phyloP scores from a whole-genome alignment of 495 filamentous ascomycete genomes.

The Symbiotaphrina buchneri region DNA sequence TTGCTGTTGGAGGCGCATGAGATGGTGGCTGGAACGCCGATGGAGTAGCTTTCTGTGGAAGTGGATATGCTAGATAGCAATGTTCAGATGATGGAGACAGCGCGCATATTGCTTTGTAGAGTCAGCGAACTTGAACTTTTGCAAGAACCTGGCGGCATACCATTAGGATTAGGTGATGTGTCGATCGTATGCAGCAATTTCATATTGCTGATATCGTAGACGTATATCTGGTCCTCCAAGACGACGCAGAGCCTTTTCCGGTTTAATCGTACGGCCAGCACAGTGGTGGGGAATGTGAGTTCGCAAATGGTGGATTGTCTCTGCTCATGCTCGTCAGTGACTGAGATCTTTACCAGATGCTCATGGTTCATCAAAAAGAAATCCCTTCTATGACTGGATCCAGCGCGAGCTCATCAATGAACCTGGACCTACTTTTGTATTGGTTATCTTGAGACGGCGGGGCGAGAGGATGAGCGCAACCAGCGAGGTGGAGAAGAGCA shows the following conservation, averaged over 20 bases:
- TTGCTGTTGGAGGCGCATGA: constrained; percentile 60
- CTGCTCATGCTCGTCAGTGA: constrained; percentile 16
- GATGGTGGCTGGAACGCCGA: constrained; percentile 43
- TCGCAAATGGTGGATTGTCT: constrained; percentile 94
- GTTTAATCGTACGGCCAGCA: constrained; percentile 81
- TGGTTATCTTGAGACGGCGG: constrained; percentile 75
- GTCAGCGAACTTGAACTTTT: constrained; percentile 4
- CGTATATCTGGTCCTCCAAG: constrained; percentile 83
- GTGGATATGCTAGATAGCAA: constrained; percentile 83
- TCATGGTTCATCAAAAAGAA: not conserved
- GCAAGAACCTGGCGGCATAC: constrained; percentile 17
- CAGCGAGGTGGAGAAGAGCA: constrained; percentile 97
- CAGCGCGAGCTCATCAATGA: too few species aligned
- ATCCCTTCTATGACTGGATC: not conserved
- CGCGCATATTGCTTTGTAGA: constrained; percentile 53
- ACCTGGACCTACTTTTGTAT: constrained; percentile 81
- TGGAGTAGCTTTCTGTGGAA: constrained; percentile 56
- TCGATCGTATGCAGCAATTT: constrained; percentile 72
- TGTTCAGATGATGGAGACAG: constrained; percentile 87
- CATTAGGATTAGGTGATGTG: constrained; percentile 76
- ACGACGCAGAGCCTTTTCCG: constrained; percentile 84
- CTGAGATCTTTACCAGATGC: not conserved
- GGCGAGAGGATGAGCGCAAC: constrained; percentile 84
- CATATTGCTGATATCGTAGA: constrained; percentile 98
- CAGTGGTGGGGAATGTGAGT: constrained; percentile 85